Evolutionary conservation across 2,329 filamentous ascomycete genomes (phyloP).

Genomic region (Drechslerella coelobrocha): DNA sequence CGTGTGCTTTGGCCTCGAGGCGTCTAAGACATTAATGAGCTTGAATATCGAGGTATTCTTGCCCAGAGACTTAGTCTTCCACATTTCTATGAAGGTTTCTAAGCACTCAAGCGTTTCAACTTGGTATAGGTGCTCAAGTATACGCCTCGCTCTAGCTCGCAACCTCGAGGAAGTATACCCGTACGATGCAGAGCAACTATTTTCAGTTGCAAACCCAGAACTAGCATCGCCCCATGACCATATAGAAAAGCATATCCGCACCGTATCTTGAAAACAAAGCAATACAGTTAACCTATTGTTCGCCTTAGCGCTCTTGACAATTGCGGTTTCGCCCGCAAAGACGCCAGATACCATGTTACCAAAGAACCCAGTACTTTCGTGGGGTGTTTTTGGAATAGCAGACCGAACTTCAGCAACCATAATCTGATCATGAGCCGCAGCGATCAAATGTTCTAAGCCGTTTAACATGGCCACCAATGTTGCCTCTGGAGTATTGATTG

Average conservation of each 20-base stretch:
- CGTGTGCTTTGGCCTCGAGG: conserved; percentile 86
- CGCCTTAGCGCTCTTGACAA: conserved; percentile 78
- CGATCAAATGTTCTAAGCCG: conserved; percentile 87
- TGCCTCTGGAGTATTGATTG: conserved; percentile 68
- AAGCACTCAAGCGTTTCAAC: conserved; percentile 92
- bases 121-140: conserved; percentile 90
- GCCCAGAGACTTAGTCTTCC: conserved; percentile 65
- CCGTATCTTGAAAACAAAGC: conserved; percentile 94
- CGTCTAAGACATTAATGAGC: conserved; percentile 87
- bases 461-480: conserved; percentile 87
- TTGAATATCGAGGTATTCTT: conserved; percentile 75
- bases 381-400: conserved; percentile 75
- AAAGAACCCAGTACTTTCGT: conserved; percentile 81
- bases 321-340: conserved; percentile 75
- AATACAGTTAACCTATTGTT: conserved; percentile 93
- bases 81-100: conserved; percentile 86
- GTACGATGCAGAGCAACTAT: conserved; percentile 77
- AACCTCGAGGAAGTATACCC: conserved; percentile 88
- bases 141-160: conserved; percentile 83
- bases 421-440: conserved; percentile 82
- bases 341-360: conserved; percentile 93
- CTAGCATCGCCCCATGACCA: conserved; percentile 85
- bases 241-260: conserved; percentile 87
- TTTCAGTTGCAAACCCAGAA: conserved; percentile 61
- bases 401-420: conserved; percentile 75